phyloP scores from a whole-genome alignment of 805 yeast species.

The Pichia californica region DNA sequence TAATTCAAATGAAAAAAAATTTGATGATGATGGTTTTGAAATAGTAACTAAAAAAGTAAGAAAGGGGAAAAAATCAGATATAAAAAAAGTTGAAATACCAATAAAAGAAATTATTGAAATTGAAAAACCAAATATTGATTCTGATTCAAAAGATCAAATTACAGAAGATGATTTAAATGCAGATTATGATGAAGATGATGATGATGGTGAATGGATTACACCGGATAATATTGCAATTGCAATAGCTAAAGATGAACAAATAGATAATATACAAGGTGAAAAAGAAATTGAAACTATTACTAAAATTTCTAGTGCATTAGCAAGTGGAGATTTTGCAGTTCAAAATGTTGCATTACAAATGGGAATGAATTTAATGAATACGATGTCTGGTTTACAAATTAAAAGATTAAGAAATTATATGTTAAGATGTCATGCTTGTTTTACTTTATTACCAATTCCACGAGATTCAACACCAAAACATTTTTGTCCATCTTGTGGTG shows the following conservation, averaged over 20 bases:
- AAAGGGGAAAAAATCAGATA: constrained; percentile 5
- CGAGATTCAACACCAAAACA: constrained; percentile 71
- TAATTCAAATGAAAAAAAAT: background rate
- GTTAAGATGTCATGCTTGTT: constrained; percentile 97
- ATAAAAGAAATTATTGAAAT: background rate
- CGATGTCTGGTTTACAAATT: constrained; percentile 77
- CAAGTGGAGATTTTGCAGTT: constrained; percentile 96
- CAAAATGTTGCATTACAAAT: constrained; percentile 92
- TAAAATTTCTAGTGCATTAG: constrained; percentile 69
- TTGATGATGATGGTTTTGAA: constrained; percentile 16
- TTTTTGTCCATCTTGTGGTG: constrained; percentile 95
- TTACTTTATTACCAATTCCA: constrained; percentile 71
- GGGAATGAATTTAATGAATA: constrained; percentile 80
- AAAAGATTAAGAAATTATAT: constrained; percentile 82
- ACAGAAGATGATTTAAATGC: constrained; percentile 10
- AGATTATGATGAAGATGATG: constrained; percentile 66
- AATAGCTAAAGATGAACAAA: constrained; percentile 54
- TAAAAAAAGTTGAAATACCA: background rate
- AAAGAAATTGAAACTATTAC: background rate
- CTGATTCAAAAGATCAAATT: constrained; percentile 11
- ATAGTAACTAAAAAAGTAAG: constrained; percentile 11
- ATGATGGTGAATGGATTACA: constrained; percentile 87
- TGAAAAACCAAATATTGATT: background rate
- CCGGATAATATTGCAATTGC: constrained; percentile 74
- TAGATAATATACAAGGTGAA: constrained; percentile 46